phyloP scores from a whole-genome alignment of 108 stramenopile species.

The Discostella stelligeroides region DNA sequence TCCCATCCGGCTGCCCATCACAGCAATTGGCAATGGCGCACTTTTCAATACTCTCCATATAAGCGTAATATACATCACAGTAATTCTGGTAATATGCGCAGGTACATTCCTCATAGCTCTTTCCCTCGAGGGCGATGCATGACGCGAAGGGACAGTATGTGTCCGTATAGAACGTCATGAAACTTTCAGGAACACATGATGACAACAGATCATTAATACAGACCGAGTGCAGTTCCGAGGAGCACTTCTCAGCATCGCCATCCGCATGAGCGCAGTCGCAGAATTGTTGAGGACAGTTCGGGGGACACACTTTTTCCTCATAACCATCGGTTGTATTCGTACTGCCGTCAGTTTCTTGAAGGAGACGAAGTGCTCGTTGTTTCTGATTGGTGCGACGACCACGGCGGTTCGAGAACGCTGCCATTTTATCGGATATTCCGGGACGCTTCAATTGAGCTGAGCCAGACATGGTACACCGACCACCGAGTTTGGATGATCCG shows the following conservation, averaged over 20 bases:
- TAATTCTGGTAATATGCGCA: slow-evolving; percentile 39
- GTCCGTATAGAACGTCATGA: slow-evolving; percentile 34
- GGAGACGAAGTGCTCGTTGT: slow-evolving; percentile 15
- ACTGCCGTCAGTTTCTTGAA: slow-evolving; percentile 20
- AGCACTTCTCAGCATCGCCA: slow-evolving; percentile 24
- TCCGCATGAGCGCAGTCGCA: slow-evolving; percentile 37
- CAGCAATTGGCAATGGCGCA: slow-evolving; percentile 42
- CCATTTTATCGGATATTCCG: no score
- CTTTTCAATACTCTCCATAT: slow-evolving; percentile 17
- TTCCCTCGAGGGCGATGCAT: slow-evolving; percentile 20
- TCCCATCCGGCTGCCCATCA: slow-evolving; percentile 7
- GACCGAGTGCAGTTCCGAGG: slow-evolving; percentile 23
- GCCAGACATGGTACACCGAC: slow-evolving; percentile 13
- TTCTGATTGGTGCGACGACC: not conserved
- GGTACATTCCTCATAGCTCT: slow-evolving; percentile 20
- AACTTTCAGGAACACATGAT: slow-evolving; percentile 22
- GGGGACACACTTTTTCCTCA: slow-evolving; percentile 14
- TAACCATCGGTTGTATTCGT: slow-evolving; percentile 5
- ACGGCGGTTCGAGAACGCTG: slow-evolving; percentile 22
- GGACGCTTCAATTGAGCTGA: not conserved
- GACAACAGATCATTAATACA: slow-evolving; percentile 20
- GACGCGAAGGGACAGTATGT: slow-evolving; percentile 43
- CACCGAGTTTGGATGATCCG: slow-evolving; percentile 25
- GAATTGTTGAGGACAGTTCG: slow-evolving; percentile 40
- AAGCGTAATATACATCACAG: slow-evolving; percentile 36